A percentile compares a stretch with the other conserved stretches of the same genome.
These are phyloP conservation scores for Chrysoporthe puriensis DNA, from an alignment of 2,329 filamentous ascomycete genomes.

Conservation along the genomic window DNA sequence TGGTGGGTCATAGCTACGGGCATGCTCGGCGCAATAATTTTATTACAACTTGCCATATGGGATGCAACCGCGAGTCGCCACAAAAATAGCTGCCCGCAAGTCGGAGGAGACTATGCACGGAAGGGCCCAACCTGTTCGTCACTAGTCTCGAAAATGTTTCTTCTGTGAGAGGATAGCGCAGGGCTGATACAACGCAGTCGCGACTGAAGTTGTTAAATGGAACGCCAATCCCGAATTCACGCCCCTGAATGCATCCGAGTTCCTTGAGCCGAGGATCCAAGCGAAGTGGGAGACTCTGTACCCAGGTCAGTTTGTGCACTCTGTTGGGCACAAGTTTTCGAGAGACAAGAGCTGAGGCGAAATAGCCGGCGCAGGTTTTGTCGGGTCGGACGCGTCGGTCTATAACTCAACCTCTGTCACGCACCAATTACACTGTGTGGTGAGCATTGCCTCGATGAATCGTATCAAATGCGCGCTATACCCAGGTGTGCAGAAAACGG, in stretches of 20 bases:
- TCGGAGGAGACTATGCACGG: slow-evolving; percentile 44
- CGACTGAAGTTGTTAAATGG: slow-evolving; percentile 43
- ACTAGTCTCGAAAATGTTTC: no score
- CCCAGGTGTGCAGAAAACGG: not conserved
- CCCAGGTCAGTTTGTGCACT: slow-evolving; percentile 36
- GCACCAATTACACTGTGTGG: slow-evolving; percentile 47
- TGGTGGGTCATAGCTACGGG: slow-evolving; percentile 39
- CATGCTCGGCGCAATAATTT: slow-evolving; percentile 38
- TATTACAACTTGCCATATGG: slow-evolving; percentile 32
- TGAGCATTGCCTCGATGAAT: slow-evolving; percentile 30
- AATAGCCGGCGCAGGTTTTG: slow-evolving; percentile 21
- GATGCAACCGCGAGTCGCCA: slow-evolving; percentile 22
- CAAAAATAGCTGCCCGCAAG: slow-evolving; percentile 35
- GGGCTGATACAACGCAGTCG: slow-evolving; percentile 34
- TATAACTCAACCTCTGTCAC: slow-evolving; percentile 48
- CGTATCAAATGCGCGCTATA: not conserved
- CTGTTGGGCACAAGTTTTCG: not conserved
- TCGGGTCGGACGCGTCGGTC: slow-evolving; percentile 30
- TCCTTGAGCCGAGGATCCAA: slow-evolving; percentile 42
- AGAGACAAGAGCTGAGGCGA: not conserved
- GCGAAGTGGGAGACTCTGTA: slow-evolving; percentile 45
- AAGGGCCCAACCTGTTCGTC: slow-evolving; percentile 42
- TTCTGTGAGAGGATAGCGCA: no score
- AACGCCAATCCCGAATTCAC: slow-evolving; percentile 44
- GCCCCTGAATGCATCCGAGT: slow-evolving; percentile 44